These are phyloP conservation scores for Withania somnifera DNA, from an alignment of 305 asterid species.

Conservation along the genomic window DNA sequence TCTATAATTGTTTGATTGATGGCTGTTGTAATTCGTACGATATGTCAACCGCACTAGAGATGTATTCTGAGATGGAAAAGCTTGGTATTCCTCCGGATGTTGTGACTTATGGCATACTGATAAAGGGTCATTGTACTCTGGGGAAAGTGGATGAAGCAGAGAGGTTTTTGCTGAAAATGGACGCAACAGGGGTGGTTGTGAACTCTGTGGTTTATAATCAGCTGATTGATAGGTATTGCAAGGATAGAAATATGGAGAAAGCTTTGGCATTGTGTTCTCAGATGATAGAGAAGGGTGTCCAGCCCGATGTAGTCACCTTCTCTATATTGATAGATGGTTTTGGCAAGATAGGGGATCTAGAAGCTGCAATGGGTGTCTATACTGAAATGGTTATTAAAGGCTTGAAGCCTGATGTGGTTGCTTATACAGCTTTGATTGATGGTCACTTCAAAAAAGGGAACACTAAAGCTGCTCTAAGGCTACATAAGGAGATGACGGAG, in stretches of 20 bases:
- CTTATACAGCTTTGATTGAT: slow-evolving; percentile 52
- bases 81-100: slow-evolving; percentile 47
- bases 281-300: slow-evolving; percentile 50
- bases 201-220: slow-evolving; percentile 50
- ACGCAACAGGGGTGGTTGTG: slow-evolving; percentile 17
- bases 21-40: slow-evolving; percentile 37
- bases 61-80: slow-evolving; percentile 1
- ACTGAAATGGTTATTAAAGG: slow-evolving; percentile 60
- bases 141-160: slow-evolving; percentile 56
- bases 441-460: slow-evolving; percentile 66
- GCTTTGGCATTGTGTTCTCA: slow-evolving; percentile 52
- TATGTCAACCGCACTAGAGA: slow-evolving; percentile 25
- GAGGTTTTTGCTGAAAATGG: slow-evolving; percentile 31
- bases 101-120: slow-evolving; percentile 48
- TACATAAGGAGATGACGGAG: slow-evolving; percentile 50
- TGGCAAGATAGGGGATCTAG: slow-evolving; percentile 46
- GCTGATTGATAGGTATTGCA: slow-evolving; percentile 49
- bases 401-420: slow-evolving; percentile 54
- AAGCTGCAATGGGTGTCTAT: slow-evolving; percentile 59
- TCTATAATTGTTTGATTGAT: slow-evolving; percentile 56
- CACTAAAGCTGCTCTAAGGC: slow-evolving; percentile 42
- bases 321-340: slow-evolving; percentile 55
- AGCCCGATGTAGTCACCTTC: slow-evolving; percentile 46
- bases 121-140: slow-evolving; percentile 42
- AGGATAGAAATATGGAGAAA: slow-evolving; percentile 42